phyloP scores from a whole-genome alignment of 208 protist species.

The Trypanosoma theileri region DNA sequence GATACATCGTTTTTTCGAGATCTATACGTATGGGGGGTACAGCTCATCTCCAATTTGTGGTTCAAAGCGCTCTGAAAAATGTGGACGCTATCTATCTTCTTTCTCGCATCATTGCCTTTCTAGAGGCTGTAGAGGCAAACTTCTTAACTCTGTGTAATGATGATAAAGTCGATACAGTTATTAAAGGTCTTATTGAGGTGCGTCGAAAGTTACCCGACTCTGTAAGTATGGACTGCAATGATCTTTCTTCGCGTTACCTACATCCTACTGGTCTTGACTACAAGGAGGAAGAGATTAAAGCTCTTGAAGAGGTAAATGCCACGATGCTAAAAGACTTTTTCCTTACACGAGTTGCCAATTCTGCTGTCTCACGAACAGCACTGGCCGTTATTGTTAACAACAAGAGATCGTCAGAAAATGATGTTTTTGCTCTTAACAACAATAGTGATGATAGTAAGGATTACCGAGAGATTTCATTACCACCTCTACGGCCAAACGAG shows the following conservation, averaged over 20 bases:
- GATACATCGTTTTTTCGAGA: constrained; percentile 69
- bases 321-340: constrained; percentile 45
- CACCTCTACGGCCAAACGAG: constrained; percentile 11
- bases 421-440: constrained; percentile 1
- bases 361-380: constrained; percentile 31
- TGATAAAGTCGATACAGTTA: constrained; percentile 38
- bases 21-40: constrained; percentile 22
- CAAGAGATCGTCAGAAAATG: constrained; percentile 20
- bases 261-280: constrained; percentile 32
- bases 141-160: constrained; percentile 42
- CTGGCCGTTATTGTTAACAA: constrained; percentile 51
- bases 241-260: constrained; percentile 37
- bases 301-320: constrained; percentile 33
- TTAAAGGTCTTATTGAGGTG: constrained; percentile 37
- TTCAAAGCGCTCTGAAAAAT: constrained; percentile 51
- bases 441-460: neutral
- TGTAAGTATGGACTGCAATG: constrained; percentile 36
- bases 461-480: constrained; percentile 15
- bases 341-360: constrained; percentile 39
- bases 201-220: constrained; percentile 53
- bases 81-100: constrained; percentile 67
- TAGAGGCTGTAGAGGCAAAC: constrained; percentile 43
- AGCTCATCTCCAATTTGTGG: constrained; percentile 49
- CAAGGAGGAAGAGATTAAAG: constrained; percentile 39
- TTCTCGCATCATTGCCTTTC: constrained; percentile 72